Base-by-base conservation (phyloP, 75 land plant species). In the Selaginella moellendorffii region DNA sequence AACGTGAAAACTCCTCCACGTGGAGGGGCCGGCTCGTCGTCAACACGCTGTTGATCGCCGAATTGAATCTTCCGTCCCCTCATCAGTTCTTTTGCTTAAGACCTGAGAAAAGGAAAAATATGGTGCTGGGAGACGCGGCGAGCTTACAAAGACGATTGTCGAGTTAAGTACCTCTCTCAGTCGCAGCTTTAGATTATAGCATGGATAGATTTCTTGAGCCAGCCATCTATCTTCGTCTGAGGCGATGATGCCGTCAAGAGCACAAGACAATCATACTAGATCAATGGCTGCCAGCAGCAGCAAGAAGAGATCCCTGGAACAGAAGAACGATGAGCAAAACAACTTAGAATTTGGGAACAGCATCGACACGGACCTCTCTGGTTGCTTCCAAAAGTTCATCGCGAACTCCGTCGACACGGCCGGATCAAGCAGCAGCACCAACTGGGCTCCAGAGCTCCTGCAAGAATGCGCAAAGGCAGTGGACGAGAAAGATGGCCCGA, bases 401-500 rank as follows among this genome's bases (percentile, higher is more conserved):
- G n/a, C n/a, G n/a, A n/a, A n/a, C n/a, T n/a, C n/a, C n/a, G n/a
- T n/a, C n/a, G n/a, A n/a, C n/a, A n/a, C n/a, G 14, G 46, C 14
- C 46, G 5, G 14, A 36, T 36, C 46, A 36, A 36, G 46, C 14
- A n/a, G n/a, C n/a, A n/a, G n/a, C 14, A 5, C 46, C 14, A 36
- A 14, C 46, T 36, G 46, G 46, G 5, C 46, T 5, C 5, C 10
- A 36, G 46, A 36, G 5, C 14, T 36, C 5, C 5, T 36, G 14
- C 5, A 36, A 36, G 10, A 36, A 36, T 36, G 46, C 14, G 46
- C 46, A 14, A 36, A 5, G 46, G 46, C 46, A 5, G 14, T 36
- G 5, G 46, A 36, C 14, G 46, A 36, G 14, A 36, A 61, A 22
- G 81, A 88, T 72, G 68, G 68, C 21, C 24, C 62, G 0, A 82